Base-by-base conservation (phyloP, 1,139 yeast genomes). In the Protomyces gravidus region DNA sequence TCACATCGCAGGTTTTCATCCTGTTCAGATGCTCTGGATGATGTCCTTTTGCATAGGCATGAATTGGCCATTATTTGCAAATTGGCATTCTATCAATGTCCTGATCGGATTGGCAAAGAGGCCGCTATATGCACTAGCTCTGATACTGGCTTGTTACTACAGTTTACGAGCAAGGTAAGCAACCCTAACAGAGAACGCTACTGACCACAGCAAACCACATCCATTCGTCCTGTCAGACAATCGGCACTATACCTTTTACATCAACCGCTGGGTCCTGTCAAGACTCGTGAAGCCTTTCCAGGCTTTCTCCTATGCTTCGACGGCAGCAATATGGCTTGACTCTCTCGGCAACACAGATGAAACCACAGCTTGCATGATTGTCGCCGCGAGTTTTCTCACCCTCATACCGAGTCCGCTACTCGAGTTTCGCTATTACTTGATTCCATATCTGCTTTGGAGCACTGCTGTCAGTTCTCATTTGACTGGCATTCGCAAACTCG, bases 191-290 rank as follows among this genome's bases (percentile, higher is more conserved):
- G 13, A 40, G 19, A 17, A 13, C 30, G 23, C 1, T 11, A 19
- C 30, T 45, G 27, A 45, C 48, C 85, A 80, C 68, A 86, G 96
- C 0, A 76, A 85, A 7, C 84, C 84, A 3, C 98, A 94, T 69
- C 97, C 97, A 9, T 94, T 90, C 71, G 72, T 92, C 45, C 76
- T 90, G 52, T 95, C 98, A 0, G 99, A 94, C 70, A 94, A 94
- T 72, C 81, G 98, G 64, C 98, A 92, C 70, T 89, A 83, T 70
- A 84, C 96, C 0, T 92, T 92, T 70, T 94, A 92, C 72, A 73
- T 92, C 28, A 53, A 53, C 39, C 23, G 36, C 17, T n/a, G 58
- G 46, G 23, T 53, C 19, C 40, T 62, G 7, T 88, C 86, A 80
- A 80, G 82, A 61, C 80, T 80, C 62, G 67, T 90, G 17, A 76